phyloP scores from a whole-genome alignment of 2,329 filamentous ascomycete genomes.

The Byssothecium circinans region DNA sequence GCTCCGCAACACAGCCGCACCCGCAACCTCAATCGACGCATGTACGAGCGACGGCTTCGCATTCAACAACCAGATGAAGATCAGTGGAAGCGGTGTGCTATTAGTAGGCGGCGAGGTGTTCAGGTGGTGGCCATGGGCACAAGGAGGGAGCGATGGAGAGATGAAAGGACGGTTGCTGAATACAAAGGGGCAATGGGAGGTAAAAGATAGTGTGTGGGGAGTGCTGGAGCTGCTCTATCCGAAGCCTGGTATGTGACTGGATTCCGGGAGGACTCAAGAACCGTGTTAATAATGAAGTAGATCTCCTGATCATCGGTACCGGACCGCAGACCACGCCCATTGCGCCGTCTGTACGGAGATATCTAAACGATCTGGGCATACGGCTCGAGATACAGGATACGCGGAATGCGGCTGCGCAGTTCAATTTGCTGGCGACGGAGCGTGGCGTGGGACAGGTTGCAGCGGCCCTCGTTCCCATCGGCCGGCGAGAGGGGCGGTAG shows the following conservation, averaged over 20 bases:
- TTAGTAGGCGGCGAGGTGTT: conserved; percentile 88
- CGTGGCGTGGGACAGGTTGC: conserved; percentile 82
- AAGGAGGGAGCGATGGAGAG: conserved; percentile 38
- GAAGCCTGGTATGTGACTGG: conserved; percentile 71
- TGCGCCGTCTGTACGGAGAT: conserved; percentile 70
- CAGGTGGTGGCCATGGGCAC: conserved; percentile 80
- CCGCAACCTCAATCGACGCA: conserved; percentile 80
- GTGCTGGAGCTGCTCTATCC: conserved; percentile 80
- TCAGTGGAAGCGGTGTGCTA: conserved; percentile 70
- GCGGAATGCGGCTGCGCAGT: conserved; percentile 89
- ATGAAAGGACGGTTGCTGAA: conserved; percentile 63
- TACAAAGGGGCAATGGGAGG: conserved; percentile 77
- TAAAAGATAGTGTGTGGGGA: conserved; percentile 70
- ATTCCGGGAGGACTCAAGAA: not conserved
- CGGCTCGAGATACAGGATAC: conserved; percentile 89
- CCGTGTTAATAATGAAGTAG: conserved; percentile 48
- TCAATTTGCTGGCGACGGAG: conserved; percentile 94
- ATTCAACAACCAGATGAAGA: conserved; percentile 76
- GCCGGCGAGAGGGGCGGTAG: conserved; percentile 64
- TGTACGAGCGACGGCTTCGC: conserved; percentile 83
- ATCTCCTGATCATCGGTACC: conserved; percentile 86
- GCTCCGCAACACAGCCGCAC: conserved; percentile 71
- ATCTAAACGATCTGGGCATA: conserved; percentile 77
- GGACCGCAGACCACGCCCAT: conserved; percentile 76
- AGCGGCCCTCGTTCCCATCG: conserved; percentile 82